Conservation (phyloP, 2,329 filamentous ascomycete genomes). For the Epichloe sp. region DNA sequence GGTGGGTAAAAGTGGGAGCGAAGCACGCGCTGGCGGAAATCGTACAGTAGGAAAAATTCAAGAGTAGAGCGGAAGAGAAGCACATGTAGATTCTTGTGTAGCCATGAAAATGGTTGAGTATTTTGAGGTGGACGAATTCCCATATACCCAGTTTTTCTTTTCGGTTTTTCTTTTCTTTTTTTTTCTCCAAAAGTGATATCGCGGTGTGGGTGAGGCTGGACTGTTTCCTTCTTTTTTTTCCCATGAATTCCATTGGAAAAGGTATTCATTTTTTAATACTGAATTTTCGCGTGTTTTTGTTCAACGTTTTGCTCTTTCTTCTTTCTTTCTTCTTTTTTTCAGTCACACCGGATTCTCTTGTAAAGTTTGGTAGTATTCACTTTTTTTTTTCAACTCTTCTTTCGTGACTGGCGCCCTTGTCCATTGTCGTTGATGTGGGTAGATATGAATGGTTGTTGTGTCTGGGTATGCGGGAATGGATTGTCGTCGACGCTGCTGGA, state of each 20-base stretch:
- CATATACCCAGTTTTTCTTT: not conserved
- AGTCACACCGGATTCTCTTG: not conserved
- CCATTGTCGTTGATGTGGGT: too few species aligned
- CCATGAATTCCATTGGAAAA: not conserved
- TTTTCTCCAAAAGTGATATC: not conserved
- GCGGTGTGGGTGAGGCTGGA: not conserved
- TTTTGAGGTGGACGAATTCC: slow-evolving; percentile 9
- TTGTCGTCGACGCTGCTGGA: not conserved
- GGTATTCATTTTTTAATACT: not conserved
- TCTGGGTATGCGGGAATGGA: not conserved
- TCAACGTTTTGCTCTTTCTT: not conserved
- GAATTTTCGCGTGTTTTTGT: slow-evolving; percentile 5
- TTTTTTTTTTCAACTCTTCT: not conserved
- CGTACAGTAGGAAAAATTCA: not conserved
- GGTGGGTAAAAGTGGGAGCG: not conserved
- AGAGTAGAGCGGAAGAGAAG: not conserved
- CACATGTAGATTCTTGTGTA: slow-evolving; percentile 1
- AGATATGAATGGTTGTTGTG: not conserved
- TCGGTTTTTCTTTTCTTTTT: slow-evolving; percentile 2
- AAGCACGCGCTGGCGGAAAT: not conserved
- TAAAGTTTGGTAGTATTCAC: not conserved
- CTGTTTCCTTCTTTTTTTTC: slow-evolving; percentile 6
- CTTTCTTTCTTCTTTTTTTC: slow-evolving; percentile 2
- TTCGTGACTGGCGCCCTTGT: not conserved
- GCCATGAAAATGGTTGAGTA: not conserved